Percentiles rank a stretch among this genome's conserved stretches.
Evolutionary conservation across 257 asterid genomes (phyloP).

Genomic region (Nicotiana obtusifolia): DNA sequence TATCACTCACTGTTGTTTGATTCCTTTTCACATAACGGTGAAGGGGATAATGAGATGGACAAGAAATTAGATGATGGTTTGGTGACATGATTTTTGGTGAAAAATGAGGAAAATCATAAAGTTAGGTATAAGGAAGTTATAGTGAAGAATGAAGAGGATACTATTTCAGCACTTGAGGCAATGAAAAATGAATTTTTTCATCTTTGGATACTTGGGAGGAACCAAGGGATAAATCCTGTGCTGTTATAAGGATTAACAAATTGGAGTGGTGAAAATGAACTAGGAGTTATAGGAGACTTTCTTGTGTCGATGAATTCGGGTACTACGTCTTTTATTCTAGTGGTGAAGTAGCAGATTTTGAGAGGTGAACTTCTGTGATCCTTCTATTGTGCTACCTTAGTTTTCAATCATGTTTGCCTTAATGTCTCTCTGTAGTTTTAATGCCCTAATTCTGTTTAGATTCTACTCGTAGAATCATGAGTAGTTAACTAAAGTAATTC

Average conservation of each 20-base stretch:
- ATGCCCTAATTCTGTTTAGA: too few species aligned
- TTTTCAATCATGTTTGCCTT: too few species aligned
- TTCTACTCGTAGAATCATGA: too few species aligned
- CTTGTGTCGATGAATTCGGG: constrained; percentile 50
- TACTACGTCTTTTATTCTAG: constrained; percentile 46
- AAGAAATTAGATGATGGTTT: constrained; percentile 82
- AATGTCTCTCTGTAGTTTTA: too few species aligned
- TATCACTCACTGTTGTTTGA: constrained; percentile 48
- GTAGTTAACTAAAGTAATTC: too few species aligned
- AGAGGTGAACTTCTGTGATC: constrained; percentile 11
- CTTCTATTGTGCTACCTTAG: too few species aligned
- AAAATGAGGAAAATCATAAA: constrained; percentile 48
- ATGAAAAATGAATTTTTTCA: constrained; percentile 35
- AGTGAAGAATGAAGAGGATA: constrained; percentile 70
- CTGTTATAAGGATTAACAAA: constrained; percentile 47
- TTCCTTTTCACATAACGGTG: constrained; percentile 40
- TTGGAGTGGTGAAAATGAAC: constrained; percentile 56
- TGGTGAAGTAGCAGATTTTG: constrained; percentile 67
- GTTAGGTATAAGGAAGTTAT: constrained; percentile 61
- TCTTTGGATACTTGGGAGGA: constrained; percentile 77
- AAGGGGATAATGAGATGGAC: constrained; percentile 51
- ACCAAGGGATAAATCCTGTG: constrained; percentile 56
- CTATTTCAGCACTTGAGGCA: constrained; percentile 54
- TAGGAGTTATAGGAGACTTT: constrained; percentile 74
- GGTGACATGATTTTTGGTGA: constrained; percentile 89